phyloP scores from a whole-genome alignment of 2,329 filamentous ascomycete species.

The Cladosporium sp. region DNA sequence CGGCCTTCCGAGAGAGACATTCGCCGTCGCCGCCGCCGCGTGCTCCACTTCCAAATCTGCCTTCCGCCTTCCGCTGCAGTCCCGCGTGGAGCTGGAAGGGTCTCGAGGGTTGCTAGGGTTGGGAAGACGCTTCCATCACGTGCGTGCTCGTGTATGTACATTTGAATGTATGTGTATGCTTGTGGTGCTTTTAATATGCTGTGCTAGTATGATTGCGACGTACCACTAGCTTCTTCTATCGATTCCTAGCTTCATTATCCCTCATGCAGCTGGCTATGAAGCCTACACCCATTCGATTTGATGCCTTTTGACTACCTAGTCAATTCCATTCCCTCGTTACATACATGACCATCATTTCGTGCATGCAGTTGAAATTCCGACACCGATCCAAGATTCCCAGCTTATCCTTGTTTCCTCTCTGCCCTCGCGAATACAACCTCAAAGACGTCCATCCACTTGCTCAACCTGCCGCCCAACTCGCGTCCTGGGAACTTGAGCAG shows the following conservation, averaged over 20 bases:
- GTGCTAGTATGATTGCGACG: neutral
- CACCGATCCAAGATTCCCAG: neutral
- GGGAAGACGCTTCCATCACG: neutral
- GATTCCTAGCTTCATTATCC: neutral
- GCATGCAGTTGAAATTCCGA: neutral
- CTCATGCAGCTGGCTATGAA: neutral
- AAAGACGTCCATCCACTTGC: conserved; percentile 44
- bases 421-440: conserved; percentile 32
- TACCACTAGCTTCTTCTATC: neutral
- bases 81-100: neutral
- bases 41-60: conserved; percentile 3
- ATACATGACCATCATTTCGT: neutral
- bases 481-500: conserved; percentile 61
- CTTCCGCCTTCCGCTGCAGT: neutral
- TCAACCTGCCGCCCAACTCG: conserved; percentile 41
- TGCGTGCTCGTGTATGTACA: neutral
- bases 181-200: neutral
- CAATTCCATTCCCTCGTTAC: neutral
- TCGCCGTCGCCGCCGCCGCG: neutral
- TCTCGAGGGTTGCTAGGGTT: neutral
- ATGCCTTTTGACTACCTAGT: neutral
- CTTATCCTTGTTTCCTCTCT: conserved; percentile 11
- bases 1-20: neutral
- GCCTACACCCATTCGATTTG: neutral
- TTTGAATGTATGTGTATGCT: neutral